These are phyloP conservation scores for Sphagnum fallax DNA, from an alignment of 228 moss, liverwort and hornwort genomes.

Conservation along the genomic window DNA sequence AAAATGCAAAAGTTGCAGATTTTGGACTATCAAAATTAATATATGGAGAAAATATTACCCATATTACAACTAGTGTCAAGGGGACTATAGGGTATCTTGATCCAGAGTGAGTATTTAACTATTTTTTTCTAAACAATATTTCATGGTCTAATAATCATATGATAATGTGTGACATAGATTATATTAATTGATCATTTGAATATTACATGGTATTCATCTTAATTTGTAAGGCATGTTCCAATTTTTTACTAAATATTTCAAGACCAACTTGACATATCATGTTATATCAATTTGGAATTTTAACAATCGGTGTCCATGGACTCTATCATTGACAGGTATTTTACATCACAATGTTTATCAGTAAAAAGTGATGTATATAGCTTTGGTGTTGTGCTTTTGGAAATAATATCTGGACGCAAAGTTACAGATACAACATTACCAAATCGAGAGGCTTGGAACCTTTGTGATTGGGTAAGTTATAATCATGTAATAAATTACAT, in stretches of 20 bases:
- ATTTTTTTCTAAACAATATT: background rate
- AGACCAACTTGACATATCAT: too few species aligned
- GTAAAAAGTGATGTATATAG: conserved; percentile 11
- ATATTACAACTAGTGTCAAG: conserved; percentile 6
- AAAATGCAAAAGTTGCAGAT: conserved; percentile 8
- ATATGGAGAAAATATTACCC: background rate
- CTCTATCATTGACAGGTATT: background rate
- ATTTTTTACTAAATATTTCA: background rate
- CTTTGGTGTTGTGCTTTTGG: conserved; percentile 11
- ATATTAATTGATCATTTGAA: too few species aligned
- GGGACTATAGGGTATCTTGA: conserved; percentile 10
- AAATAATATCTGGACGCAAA: conserved; percentile 6
- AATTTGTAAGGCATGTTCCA: too few species aligned
- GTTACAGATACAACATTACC: background rate
- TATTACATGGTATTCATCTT: too few species aligned
- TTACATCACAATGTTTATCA: background rate
- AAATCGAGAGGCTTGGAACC: background rate
- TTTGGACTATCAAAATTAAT: conserved; percentile 10
- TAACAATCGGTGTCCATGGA: too few species aligned
- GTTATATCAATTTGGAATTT: too few species aligned
- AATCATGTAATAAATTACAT: too few species aligned
- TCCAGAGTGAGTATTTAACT: conserved; percentile 6
- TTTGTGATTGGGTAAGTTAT: conserved; percentile 9
- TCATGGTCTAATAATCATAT: too few species aligned
- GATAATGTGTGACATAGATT: too few species aligned